These are phyloP conservation scores for Ustilago bromivora DNA, from an alignment of 1,284 basidiomycete genomes.

Conservation along the genomic window DNA sequence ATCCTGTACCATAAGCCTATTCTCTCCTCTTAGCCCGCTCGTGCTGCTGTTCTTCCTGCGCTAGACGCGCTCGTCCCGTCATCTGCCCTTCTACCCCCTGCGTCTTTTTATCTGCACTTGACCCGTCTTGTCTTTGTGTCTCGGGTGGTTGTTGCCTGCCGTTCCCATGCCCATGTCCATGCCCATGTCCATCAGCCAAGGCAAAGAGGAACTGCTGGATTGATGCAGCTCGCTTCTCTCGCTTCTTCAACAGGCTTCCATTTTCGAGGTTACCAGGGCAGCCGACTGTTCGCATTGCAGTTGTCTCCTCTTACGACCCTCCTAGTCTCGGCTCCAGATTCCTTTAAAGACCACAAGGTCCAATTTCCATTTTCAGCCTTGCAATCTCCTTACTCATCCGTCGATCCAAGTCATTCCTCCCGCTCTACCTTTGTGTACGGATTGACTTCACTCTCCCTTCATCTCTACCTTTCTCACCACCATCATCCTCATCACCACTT, in stretches of 20 bases:
- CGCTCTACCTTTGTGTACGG: neutral
- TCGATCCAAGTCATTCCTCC: conserved; percentile 8
- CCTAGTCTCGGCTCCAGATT: conserved; percentile 13
- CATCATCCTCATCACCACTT: conserved; percentile 1
- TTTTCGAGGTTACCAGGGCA: conserved; percentile 25
- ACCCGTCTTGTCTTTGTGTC: neutral
- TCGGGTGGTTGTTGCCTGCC: conserved; percentile 17
- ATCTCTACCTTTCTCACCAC: neutral
- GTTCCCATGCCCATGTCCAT: neutral
- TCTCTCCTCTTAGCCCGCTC: neutral
- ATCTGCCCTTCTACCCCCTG: neutral
- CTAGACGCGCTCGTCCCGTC: conserved; percentile 3
- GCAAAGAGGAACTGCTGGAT: neutral
- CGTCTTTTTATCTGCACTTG: neutral
- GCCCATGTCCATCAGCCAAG: neutral
- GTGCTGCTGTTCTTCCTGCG: neutral
- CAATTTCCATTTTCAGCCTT: conserved; percentile 7
- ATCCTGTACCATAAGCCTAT: neutral
- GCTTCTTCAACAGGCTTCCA: conserved; percentile 27
- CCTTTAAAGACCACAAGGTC: conserved; percentile 18
- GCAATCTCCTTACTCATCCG: conserved; percentile 4
- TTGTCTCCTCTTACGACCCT: neutral
- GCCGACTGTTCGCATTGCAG: neutral
- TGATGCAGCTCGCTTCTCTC: conserved; percentile 44
- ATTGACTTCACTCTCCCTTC: neutral